Percentiles rank a stretch among this genome's conserved stretches.
Evolutionary conservation across 495 filamentous ascomycete genomes (phyloP).

Genomic region (Patellaria atrata): DNA sequence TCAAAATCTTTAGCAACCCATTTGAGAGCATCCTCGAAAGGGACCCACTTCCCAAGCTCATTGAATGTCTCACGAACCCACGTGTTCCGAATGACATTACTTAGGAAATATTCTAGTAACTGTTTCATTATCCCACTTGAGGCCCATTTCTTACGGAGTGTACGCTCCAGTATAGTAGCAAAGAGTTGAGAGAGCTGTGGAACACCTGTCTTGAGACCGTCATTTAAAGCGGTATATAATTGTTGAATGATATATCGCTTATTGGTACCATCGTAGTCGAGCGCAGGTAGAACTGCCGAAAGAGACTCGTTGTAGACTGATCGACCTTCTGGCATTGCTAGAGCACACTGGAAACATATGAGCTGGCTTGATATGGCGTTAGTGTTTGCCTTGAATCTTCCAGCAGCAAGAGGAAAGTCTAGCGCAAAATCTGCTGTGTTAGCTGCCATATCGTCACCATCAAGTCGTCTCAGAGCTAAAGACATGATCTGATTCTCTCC

Average conservation of each 20-base stretch:
- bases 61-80: conserved; percentile 20
- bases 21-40: conserved; percentile 14
- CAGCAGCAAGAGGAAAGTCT: conserved; percentile 15
- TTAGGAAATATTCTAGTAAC: conserved; percentile 22
- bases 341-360: conserved; percentile 14
- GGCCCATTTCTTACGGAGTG: conserved; percentile 26
- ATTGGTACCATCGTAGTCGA: conserved; percentile 17
- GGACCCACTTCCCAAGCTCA: conserved; percentile 19
- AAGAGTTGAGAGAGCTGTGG: conserved; percentile 25
- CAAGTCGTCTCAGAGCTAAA: conserved; percentile 25
- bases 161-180: conserved; percentile 23
- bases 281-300: conserved; percentile 8
- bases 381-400: conserved; percentile 2
- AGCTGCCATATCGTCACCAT: conserved; percentile 6
- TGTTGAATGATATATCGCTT: conserved; percentile 22
- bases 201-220: conserved; percentile 11
- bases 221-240: conserved; percentile 19
- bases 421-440: conserved; percentile 22
- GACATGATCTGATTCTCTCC: conserved; percentile 25
- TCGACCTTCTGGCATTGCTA: conserved; percentile 8
- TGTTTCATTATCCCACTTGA: conserved; percentile 8
- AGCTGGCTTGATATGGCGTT: conserved; percentile 12
- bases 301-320: conserved; percentile 20
- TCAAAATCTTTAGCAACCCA: conserved; percentile 16
- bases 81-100: conserved; percentile 13